Evolutionary conservation across 2,329 filamentous ascomycete genomes (phyloP).

Genomic region (Colletotrichum eleusines): DNA sequence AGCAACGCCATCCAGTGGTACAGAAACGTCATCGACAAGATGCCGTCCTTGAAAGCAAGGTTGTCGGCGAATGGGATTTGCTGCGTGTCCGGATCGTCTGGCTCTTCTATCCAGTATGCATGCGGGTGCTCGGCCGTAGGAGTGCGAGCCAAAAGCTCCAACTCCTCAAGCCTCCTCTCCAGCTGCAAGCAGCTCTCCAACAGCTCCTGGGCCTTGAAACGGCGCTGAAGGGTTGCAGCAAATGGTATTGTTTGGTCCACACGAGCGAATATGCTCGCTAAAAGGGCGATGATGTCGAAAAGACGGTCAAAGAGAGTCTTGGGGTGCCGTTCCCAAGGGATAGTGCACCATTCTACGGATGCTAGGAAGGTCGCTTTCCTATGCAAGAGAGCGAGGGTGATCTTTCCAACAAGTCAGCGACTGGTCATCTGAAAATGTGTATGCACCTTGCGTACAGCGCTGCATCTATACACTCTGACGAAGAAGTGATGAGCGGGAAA

Average conservation of each 20-base stretch:
- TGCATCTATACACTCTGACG: slow-evolving; percentile 65
- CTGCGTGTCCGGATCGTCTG: slow-evolving; percentile 46
- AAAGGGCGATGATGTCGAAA: slow-evolving; percentile 61
- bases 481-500: slow-evolving; percentile 72
- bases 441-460: slow-evolving; percentile 57
- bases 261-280: slow-evolving; percentile 61
- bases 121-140: slow-evolving; percentile 48
- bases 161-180: slow-evolving; percentile 61
- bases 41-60: slow-evolving; percentile 59
- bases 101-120: slow-evolving; percentile 56
- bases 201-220: slow-evolving; percentile 61
- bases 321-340: slow-evolving; percentile 65
- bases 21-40: slow-evolving; percentile 61
- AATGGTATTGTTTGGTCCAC: slow-evolving; percentile 57
- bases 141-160: slow-evolving; percentile 54
- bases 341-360: slow-evolving; percentile 62
- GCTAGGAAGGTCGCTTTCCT: slow-evolving; percentile 65
- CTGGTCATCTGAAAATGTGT: neutral
- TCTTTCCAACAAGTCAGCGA: slow-evolving; percentile 48
- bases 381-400: slow-evolving; percentile 62
- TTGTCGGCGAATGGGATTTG: slow-evolving; percentile 59
- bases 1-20: slow-evolving; percentile 68
- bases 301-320: slow-evolving; percentile 65
- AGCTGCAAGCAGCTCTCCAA: slow-evolving; percentile 61
- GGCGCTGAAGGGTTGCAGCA: slow-evolving; percentile 56